A percentile compares a stretch with the other conserved stretches of the same genome.
These are phyloP conservation scores for Podospora fimiseda DNA, from an alignment of 495 filamentous ascomycete genomes.

Conservation along the genomic window DNA sequence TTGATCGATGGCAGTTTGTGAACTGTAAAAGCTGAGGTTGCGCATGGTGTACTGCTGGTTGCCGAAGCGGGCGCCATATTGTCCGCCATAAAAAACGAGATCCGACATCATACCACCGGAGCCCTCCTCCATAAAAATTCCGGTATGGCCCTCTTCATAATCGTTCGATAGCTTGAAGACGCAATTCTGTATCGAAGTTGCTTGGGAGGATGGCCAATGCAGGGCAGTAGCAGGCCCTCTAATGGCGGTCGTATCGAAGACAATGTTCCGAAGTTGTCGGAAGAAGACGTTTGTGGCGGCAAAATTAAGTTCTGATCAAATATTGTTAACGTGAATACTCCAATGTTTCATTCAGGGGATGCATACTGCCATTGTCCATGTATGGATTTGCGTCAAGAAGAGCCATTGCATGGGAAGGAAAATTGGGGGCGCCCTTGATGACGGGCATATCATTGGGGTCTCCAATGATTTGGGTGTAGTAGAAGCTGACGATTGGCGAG, in stretches of 20 bases:
- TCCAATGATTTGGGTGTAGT: conserved; percentile 59
- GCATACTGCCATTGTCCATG: conserved; percentile 16
- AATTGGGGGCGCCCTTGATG: conserved; percentile 60
- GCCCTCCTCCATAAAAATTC: conserved; percentile 68
- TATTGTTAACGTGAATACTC: neutral
- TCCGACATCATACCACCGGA: conserved; percentile 70
- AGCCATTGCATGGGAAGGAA: conserved; percentile 32
- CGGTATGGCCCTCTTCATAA: conserved; percentile 58
- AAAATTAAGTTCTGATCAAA: conserved; percentile 22
- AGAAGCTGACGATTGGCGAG: conserved; percentile 54
- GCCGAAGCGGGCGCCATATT: conserved; percentile 55
- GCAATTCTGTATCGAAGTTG: conserved; percentile 82
- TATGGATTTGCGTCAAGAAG: conserved; percentile 23
- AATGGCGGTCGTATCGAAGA: conserved; percentile 72
- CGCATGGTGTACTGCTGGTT: conserved; percentile 90
- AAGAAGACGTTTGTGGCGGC: conserved; percentile 84
- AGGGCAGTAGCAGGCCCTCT: conserved; percentile 62
- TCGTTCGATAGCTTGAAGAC: conserved; percentile 64
- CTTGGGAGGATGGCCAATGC: conserved; percentile 94
- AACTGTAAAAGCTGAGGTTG: conserved; percentile 77
- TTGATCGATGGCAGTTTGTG: conserved; percentile 75
- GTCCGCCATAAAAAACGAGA: conserved; percentile 63
- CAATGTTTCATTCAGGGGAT: neutral
- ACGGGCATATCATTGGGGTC: conserved; percentile 56
- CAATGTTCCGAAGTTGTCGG: conserved; percentile 84